Base-by-base conservation (phyloP, 1,139 yeast genomes). In the Yamadazyma spencermartinsiae region DNA sequence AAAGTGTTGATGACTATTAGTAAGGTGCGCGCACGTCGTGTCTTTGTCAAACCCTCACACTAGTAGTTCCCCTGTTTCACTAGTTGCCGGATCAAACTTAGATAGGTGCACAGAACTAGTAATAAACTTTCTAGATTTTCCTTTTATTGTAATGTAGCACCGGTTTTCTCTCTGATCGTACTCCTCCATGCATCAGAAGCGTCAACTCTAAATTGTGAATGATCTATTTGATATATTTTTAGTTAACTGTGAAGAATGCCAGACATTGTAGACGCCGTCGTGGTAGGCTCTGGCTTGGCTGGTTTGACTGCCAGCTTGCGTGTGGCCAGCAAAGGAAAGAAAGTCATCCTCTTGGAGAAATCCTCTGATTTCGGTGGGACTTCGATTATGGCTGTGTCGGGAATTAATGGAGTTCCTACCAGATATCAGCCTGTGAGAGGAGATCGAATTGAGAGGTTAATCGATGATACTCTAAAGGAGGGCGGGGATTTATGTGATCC, bases 351-450 rank as follows among this genome's bases (percentile, higher is more conserved):
- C 4, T 27, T 67, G 4, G 73, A 67, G 36, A 67, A 67, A 38
- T 50, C 64, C 1, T 51, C 46, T 18, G 49, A 41, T 21, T 41
- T 63, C 31, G 73, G 73, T 4, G 73, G 73, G 3, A 67, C 65
- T 45, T 65, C 71, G 13, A 55, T 58, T 32, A 65, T 63, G 42
- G 73, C 73, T 1, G 63, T 71, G 4, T 65, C 71, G 0, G 73
- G 73, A 1, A 67, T 67, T 26, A 67, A 66, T 46, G 72, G 71
- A 0, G 67, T 52, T 2, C 67, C 66, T 4, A 65, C 72, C 0
- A 44, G 41, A 25, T 62, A 38, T 42, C 71, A 66, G 37, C 45
- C 46, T 2, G 44, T 44, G 1, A 34, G 30, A 17, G 48, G 49
- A 2, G 72, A 67, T 42, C 48, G 61, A 3, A 48, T 54, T 4